Evolutionary conservation across 1,284 basidiomycete species (phyloP), one percentile per base, ranked within the genome.

Genomic region (Cryptococcus hybrid): DNA sequence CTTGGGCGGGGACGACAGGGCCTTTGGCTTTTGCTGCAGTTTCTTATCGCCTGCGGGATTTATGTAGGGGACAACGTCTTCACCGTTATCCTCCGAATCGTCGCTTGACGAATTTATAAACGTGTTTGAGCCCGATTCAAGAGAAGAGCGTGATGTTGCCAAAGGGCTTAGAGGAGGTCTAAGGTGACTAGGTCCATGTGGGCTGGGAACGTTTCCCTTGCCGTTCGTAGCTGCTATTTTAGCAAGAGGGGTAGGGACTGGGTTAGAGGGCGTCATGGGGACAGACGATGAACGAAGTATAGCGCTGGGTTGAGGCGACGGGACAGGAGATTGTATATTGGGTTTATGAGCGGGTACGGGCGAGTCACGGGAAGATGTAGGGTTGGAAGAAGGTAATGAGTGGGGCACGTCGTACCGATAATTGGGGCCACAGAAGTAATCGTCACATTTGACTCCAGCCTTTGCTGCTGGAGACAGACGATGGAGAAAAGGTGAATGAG

Each of bases 361-460:
- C 18, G 51, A 50, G 30, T 58, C 47, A 4, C 54, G 59, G 12
- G 54, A 39, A 40, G 55, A 54, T 13, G 59, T 60, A 38, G 60
- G 54, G 37, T 57, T 47, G 37, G 50, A 55, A 13, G 51, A 18
- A 18, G 18, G 18, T 50, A 48, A 56, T 3, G 54, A 56, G 36
- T 56, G 38, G 5, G 53, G 55, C 18, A 43, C 45, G 3, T 56
- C 39, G 18, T 51, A 48, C 8, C 50, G 35, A 6, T 54, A 24
- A 7, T 58, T 45, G 3, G 60, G 52, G 3, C 69, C 71, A 47
- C 72, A 74, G 37, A 76, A 64, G 67, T 73, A 76, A 39, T 76
- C 74, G 49, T 13, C 12, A 7, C 70, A 76, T 74, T 35, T 62
- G 67, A 47, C 71, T 74, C 74, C 74, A 76, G 2, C 74, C 74